Evolutionary conservation across 1,284 basidiomycete species (phyloP), one percentile per base, ranked within the genome.

Genomic region (Boletellus deceptivus): DNA sequence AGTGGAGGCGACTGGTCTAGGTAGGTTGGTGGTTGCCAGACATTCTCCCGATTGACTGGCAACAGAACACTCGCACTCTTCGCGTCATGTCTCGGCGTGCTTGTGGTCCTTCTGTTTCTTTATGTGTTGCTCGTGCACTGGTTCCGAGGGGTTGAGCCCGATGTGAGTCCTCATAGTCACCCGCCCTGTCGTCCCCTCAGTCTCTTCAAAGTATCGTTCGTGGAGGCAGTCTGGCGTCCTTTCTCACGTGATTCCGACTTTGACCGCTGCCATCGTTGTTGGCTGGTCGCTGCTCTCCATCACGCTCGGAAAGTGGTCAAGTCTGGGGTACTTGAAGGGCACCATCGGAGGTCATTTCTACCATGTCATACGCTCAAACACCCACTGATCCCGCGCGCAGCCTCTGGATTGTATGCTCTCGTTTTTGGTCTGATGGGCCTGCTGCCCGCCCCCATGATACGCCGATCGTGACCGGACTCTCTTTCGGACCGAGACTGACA

Each of bases 361-460:
- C 4, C 24, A 25, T 43, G 48, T 31, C 49, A 17, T 40, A 2
- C 38, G 8, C 48, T 41, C 3, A 40, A 44, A 36, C 37, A 36
- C 40, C 18, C 29, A 44, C 55, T 31, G 53, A 54, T 47, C 25
- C 43, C 20, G 16, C 25, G 43, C 20, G 22, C 56, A 87, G 84
- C 82, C 8, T 81, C 78, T 16, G 84, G 82, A 16, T 63, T 88
- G 41, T 89, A 89, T 59, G 79, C 80, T 10, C 72, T 88, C 35
- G 73, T 73, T 16, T 86, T 89, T 62, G 86, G 86, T 24, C 64
- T 88, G 35, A 74, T 89, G 51, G 86, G 86, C 2, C 71, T 89
- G 25, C 70, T 89, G 47, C 84, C 86, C 10, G 77, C 78, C 25
- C 86, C 85, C 13, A 75, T 75, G 61, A 66, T 76, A 49, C 73